Evolutionary conservation across 768 basidiomycete species (phyloP).

Genomic region (Lactarius hatsudake): DNA sequence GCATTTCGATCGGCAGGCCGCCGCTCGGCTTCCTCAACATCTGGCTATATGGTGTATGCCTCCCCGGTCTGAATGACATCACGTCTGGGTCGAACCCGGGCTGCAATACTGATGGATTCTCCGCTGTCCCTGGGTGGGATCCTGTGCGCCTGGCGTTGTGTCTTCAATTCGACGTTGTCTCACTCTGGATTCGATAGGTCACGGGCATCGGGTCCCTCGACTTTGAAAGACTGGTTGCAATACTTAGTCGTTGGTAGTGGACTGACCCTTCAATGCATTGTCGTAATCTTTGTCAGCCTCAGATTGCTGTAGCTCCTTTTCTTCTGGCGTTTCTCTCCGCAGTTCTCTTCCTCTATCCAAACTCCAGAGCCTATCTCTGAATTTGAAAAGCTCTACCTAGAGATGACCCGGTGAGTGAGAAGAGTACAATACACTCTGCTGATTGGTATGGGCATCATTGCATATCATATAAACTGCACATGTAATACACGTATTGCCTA

Average conservation of each 20-base stretch:
- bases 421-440: background rate
- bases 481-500: background rate
- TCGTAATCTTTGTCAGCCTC: too few relatives aligned
- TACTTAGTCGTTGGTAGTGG: background rate
- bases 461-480: background rate
- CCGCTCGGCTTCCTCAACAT: background rate
- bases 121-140: background rate
- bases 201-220: too few relatives aligned
- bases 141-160: background rate
- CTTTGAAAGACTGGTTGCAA: background rate
- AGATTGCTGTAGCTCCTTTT: too few relatives aligned
- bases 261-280: background rate
- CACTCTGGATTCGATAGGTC: too few relatives aligned
- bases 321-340: too few relatives aligned
- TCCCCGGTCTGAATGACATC: background rate
- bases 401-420: background rate
- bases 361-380: too few relatives aligned
- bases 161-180: background rate
- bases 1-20: background rate
- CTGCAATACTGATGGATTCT: background rate
- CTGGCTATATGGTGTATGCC: background rate
- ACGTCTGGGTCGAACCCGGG: background rate
- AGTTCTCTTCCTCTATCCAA: too few relatives aligned
- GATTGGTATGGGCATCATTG: background rate
- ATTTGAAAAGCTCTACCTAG: too few relatives aligned